Evolutionary conservation across 192 early-diverging fungal genomes (phyloP).

Genomic region (Linnemannia schmuckeri): DNA sequence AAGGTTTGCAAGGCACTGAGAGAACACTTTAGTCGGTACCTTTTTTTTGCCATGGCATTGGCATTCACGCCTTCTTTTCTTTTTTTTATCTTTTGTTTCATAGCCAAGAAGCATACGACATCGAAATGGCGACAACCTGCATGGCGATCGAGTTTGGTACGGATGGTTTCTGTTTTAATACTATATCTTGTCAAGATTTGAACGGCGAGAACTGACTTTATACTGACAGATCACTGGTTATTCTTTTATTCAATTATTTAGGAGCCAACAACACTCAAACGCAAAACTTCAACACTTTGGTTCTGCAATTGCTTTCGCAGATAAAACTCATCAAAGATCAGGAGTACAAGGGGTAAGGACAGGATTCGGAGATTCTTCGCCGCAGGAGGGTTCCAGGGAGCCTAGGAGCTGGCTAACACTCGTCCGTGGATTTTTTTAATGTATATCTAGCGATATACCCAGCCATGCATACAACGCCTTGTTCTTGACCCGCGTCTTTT

Average conservation of each 20-base stretch:
- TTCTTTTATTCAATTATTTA: conserved; percentile 18
- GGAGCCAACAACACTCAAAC: conserved; percentile 75
- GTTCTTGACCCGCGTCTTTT: conserved; percentile 72
- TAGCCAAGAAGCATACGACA: conserved; percentile 80
- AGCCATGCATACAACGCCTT: conserved; percentile 75
- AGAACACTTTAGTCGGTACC: not conserved
- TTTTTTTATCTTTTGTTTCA: not conserved
- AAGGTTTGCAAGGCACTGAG: conserved; percentile 31
- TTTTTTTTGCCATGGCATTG: not conserved
- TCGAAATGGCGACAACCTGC: conserved; percentile 76
- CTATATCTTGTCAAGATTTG: too few relatives aligned
- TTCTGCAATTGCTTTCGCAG: conserved; percentile 72
- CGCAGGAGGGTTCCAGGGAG: not conserved
- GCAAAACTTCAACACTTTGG: conserved; percentile 74
- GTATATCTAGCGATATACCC: conserved; percentile 67
- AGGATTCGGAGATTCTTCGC: not conserved
- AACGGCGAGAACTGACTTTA: not conserved
- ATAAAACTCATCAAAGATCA: conserved; percentile 64
- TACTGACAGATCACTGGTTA: not conserved
- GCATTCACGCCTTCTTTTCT: not conserved
- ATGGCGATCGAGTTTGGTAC: conserved; percentile 74
- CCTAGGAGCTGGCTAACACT: not conserved
- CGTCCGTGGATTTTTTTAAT: not conserved
- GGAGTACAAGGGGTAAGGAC: conserved; percentile 56
- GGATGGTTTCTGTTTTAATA: not conserved